Percentiles rank a stretch among this genome's conserved stretches.
Evolutionary conservation across 345 rosid species (phyloP).

Genomic region (Clarkia xantiana): DNA sequence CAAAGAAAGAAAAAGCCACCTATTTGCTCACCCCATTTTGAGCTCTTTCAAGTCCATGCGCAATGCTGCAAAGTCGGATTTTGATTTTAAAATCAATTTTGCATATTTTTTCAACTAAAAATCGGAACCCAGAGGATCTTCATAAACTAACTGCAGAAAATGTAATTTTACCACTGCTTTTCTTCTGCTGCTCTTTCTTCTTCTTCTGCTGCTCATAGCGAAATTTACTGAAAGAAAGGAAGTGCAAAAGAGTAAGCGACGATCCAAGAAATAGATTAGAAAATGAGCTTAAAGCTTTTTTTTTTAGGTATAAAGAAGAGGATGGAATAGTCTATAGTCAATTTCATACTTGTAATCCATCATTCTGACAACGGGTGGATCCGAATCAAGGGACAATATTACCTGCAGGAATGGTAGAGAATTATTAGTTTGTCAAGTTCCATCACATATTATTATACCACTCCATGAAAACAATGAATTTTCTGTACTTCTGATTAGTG

Average conservation of each 20-base stretch:
- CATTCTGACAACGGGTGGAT: slow-evolving; percentile 87
- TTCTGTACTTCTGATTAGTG: too few relatives aligned
- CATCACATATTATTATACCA: background rate
- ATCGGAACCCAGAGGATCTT: slow-evolving; percentile 9
- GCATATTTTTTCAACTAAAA: background rate
- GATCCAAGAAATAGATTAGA: background rate
- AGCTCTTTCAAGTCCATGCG: slow-evolving; percentile 80
- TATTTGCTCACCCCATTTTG: slow-evolving; percentile 64
- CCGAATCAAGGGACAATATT: slow-evolving; percentile 76
- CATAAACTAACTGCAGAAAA: slow-evolving; percentile 14
- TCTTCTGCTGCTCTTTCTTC: slow-evolving; percentile 77
- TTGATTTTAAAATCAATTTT: slow-evolving; percentile 20
- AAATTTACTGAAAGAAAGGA: slow-evolving; percentile 40
- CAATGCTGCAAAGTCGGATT: slow-evolving; percentile 26
- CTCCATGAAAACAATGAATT: background rate
- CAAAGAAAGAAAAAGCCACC: background rate
- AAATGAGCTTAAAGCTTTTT: background rate
- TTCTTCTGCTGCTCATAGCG: slow-evolving; percentile 75
- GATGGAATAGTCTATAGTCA: background rate
- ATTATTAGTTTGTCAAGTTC: background rate
- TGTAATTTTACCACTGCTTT: slow-evolving; percentile 44
- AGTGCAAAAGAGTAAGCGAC: slow-evolving; percentile 6
- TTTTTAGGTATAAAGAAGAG: background rate
- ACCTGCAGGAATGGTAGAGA: slow-evolving; percentile 35
- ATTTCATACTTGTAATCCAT: slow-evolving; percentile 67